A percentile compares a stretch with the other conserved stretches of the same genome.
phyloP scores from a whole-genome alignment of 805 yeast genomes.

The Spathaspora gorwiae region DNA sequence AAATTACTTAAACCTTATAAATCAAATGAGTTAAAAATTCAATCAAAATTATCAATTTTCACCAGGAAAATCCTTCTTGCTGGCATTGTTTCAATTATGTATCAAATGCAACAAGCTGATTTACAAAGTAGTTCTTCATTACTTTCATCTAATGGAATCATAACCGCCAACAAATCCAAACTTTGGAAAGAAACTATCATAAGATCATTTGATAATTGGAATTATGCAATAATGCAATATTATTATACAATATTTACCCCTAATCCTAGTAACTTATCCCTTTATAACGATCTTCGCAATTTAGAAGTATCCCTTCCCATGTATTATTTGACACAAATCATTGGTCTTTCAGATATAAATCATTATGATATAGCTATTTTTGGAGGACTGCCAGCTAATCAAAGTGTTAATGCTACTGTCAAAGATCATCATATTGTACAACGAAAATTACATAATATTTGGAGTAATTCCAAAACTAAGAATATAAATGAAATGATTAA shows the following conservation, averaged over 20 bases:
- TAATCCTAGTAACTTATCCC: neutral
- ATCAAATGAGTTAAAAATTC: conserved; percentile 11
- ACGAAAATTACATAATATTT: conserved; percentile 27
- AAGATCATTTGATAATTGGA: conserved; percentile 56
- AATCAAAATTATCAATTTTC: conserved; percentile 35
- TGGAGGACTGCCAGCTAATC: conserved; percentile 79
- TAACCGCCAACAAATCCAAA: conserved; percentile 30
- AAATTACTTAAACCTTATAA: conserved; percentile 50
- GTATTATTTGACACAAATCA: conserved; percentile 69
- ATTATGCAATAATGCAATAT: conserved; percentile 3
- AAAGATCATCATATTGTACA: conserved; percentile 33
- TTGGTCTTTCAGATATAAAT: conserved; percentile 55
- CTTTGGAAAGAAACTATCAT: conserved; percentile 69
- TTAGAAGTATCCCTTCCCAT: conserved; percentile 53
- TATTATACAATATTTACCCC: neutral
- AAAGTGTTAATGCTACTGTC: conserved; percentile 41
- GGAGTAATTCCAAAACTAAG: conserved; percentile 18
- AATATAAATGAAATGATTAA: conserved; percentile 26
- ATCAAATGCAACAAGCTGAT: conserved; percentile 27
- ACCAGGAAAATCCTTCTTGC: conserved; percentile 52
- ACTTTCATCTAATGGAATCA: conserved; percentile 15
- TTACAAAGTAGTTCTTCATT: conserved; percentile 43
- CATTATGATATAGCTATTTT: conserved; percentile 75
- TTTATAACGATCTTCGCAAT: neutral
- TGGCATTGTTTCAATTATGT: conserved; percentile 23